These are phyloP conservation scores for Hypomyces rosellus DNA, from an alignment of 2,329 filamentous ascomycete species.

Conservation along the genomic window DNA sequence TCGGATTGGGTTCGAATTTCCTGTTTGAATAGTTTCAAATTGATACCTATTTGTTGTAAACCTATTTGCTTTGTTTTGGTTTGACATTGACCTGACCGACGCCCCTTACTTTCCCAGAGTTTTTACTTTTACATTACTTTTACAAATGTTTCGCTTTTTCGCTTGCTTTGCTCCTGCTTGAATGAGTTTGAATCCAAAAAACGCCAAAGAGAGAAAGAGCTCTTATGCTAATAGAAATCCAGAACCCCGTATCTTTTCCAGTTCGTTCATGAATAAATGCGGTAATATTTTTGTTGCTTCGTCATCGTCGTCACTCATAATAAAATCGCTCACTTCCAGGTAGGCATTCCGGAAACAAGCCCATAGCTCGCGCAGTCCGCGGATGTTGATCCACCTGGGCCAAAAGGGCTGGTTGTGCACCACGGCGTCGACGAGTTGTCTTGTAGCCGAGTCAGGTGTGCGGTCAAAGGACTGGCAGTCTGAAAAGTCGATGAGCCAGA, in stretches of 20 bases:
- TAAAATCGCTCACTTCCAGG: conserved; percentile 9
- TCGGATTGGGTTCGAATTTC: too few relatives aligned
- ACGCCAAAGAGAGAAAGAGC: not conserved
- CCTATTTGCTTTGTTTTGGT: too few relatives aligned
- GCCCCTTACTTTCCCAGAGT: too few relatives aligned
- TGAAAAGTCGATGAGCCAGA: conserved; percentile 21
- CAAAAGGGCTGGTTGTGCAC: conserved; percentile 12
- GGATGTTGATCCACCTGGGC: conserved; percentile 12
- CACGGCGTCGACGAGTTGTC: conserved; percentile 13
- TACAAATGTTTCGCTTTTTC: too few relatives aligned
- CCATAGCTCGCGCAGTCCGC: conserved; percentile 9
- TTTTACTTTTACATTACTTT: too few relatives aligned
- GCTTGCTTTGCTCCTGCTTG: too few relatives aligned
- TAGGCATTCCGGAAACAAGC: conserved; percentile 11
- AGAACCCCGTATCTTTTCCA: conserved; percentile 11
- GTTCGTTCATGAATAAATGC: conserved; percentile 10
- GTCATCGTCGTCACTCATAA: conserved; percentile 3
- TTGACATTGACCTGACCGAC: too few relatives aligned
- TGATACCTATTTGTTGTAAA: too few relatives aligned
- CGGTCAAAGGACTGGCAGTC: conserved; percentile 13
- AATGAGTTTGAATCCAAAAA: not conserved
- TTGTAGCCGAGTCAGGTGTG: conserved; percentile 5
- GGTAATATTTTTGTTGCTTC: conserved; percentile 4
- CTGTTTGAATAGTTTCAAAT: too few relatives aligned
- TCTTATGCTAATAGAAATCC: conserved; percentile 4